phyloP scores from a whole-genome alignment of 2,329 filamentous ascomycete genomes.

The Aspergillus proliferans region DNA sequence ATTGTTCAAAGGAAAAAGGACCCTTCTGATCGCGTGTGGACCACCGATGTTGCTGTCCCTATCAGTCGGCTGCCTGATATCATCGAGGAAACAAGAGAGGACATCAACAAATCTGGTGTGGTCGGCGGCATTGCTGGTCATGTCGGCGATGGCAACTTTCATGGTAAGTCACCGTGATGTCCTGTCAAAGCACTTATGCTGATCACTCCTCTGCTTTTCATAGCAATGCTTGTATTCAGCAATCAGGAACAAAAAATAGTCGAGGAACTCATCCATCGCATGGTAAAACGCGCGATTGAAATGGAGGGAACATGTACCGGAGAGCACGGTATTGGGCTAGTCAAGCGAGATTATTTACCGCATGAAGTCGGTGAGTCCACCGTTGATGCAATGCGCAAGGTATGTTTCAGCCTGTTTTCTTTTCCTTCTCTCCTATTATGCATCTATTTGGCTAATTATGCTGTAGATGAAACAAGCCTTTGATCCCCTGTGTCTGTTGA shows the following conservation, averaged over 20 bases:
- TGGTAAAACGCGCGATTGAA: slow-evolving; percentile 64
- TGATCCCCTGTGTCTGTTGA: slow-evolving; percentile 60
- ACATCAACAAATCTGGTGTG: slow-evolving; percentile 57
- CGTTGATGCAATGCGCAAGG: slow-evolving; percentile 60
- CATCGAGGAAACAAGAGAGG: slow-evolving; percentile 63
- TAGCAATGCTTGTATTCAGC: slow-evolving; percentile 58
- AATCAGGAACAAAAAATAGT: slow-evolving; percentile 51
- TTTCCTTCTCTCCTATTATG: not conserved
- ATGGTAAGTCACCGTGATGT: slow-evolving; percentile 42
- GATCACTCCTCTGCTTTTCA: not conserved
- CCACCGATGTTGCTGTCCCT: slow-evolving; percentile 74
- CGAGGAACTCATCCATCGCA: slow-evolving; percentile 57
- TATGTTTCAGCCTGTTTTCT: slow-evolving; percentile 25
- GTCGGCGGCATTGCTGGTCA: slow-evolving; percentile 64
- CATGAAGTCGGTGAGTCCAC: slow-evolving; percentile 57
- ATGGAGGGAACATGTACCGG: slow-evolving; percentile 68
- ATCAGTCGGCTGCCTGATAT: slow-evolving; percentile 67
- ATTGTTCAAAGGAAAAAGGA: slow-evolving; percentile 59
- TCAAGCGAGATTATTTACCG: slow-evolving; percentile 60
- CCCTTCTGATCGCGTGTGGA: slow-evolving; percentile 62
- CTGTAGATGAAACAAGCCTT: slow-evolving; percentile 56
- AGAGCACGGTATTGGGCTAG: slow-evolving; percentile 64
- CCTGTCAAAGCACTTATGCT: not conserved
- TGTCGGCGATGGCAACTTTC: slow-evolving; percentile 70
- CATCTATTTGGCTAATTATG: not conserved